Conservation (phyloP, 768 basidiomycete species). For the Lyophyllum shimeji region DNA sequence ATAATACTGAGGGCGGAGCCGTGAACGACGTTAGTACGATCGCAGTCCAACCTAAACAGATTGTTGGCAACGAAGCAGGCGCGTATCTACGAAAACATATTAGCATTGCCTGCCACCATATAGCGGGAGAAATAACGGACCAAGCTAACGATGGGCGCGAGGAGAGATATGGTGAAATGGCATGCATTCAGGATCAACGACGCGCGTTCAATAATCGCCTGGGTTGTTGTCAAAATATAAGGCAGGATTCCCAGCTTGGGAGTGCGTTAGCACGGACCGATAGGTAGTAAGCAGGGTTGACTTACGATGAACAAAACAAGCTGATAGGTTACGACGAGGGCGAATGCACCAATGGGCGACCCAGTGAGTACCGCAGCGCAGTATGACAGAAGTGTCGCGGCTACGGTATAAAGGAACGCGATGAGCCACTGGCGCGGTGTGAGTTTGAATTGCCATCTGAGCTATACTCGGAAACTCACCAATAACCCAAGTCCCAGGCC, state of each 20-base stretch:
- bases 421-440: neutral
- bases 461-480: neutral
- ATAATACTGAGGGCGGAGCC: constrained; percentile 40
- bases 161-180: neutral
- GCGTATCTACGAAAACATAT: neutral
- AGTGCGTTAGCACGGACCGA: neutral
- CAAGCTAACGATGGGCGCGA: constrained; percentile 1
- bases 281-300: neutral
- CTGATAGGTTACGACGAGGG: neutral
- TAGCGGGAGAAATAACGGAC: neutral
- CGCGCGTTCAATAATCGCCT: neutral
- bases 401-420: neutral
- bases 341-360: constrained; percentile 1
- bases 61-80: constrained; percentile 57
- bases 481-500: neutral
- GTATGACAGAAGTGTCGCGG: constrained; percentile 1
- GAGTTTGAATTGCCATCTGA: neutral
- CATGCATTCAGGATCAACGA: neutral
- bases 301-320: neutral
- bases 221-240: neutral
- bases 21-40: constrained; percentile 39
- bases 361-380: neutral
- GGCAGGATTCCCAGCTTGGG: neutral
- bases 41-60: constrained; percentile 58
- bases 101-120: neutral